These are phyloP conservation scores for Fusarium citri DNA, from an alignment of 2,329 filamentous ascomycete genomes.

Conservation along the genomic window DNA sequence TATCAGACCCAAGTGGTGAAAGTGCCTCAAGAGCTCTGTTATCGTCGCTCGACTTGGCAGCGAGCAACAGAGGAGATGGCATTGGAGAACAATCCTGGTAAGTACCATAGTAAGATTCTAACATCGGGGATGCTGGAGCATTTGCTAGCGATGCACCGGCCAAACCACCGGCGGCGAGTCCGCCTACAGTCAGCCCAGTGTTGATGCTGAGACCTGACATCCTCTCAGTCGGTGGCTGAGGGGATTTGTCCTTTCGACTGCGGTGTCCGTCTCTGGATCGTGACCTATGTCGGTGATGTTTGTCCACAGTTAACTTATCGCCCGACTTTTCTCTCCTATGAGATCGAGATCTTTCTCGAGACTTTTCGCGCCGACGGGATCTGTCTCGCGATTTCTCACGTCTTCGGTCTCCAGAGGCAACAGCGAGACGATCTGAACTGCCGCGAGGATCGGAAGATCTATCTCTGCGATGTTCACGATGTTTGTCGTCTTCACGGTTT, in stretches of 20 bases:
- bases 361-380: conserved; percentile 42
- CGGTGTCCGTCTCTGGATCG: conserved; percentile 31
- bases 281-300: conserved; percentile 35
- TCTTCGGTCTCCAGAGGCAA: conserved; percentile 39
- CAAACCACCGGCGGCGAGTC: conserved; percentile 39
- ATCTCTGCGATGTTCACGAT: conserved; percentile 50
- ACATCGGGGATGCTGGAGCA: conserved; percentile 82
- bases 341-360: conserved; percentile 39
- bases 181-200: conserved; percentile 51
- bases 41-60: conserved; percentile 63
- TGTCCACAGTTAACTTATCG: conserved; percentile 23
- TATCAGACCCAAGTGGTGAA: conserved; percentile 64
- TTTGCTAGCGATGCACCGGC: conserved; percentile 60
- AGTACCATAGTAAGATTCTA: conserved; percentile 92
- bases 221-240: conserved; percentile 60
- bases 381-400: conserved; percentile 45
- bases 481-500: conserved; percentile 51
- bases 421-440: conserved; percentile 41
- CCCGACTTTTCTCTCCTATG: conserved; percentile 42
- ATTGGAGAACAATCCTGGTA: conserved; percentile 96
- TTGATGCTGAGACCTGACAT: conserved; percentile 66
- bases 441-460: conserved; percentile 34
- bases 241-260: conserved; percentile 55
- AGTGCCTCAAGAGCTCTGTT: conserved; percentile 61
- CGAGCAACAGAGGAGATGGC: conserved; percentile 80